Evolutionary conservation across 345 rosid genomes (phyloP).

Genomic region (Streptanthus diversifolius): DNA sequence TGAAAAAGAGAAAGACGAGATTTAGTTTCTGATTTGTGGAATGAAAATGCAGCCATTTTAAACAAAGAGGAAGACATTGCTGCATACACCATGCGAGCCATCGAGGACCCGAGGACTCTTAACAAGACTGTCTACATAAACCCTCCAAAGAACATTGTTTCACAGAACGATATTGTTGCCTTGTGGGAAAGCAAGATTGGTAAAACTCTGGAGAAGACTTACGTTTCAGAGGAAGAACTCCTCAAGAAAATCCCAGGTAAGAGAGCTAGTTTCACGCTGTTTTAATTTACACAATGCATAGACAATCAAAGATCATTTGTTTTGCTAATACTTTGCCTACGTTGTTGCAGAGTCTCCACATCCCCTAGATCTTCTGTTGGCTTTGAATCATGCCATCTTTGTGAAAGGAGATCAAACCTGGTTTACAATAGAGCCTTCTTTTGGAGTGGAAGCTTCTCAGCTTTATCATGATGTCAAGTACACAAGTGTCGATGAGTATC

Average conservation of each 20-base stretch:
- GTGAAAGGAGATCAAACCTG: conserved; percentile 26
- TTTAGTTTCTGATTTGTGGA: conserved; percentile 4
- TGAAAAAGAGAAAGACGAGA: not conserved
- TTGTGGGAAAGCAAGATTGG: conserved; percentile 76
- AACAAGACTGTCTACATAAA: conserved; percentile 50
- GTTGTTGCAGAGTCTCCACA: conserved; percentile 21
- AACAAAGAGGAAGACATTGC: conserved; percentile 58
- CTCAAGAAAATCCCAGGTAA: conserved; percentile 34
- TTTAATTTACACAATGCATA: not conserved
- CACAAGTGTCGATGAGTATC: conserved; percentile 46
- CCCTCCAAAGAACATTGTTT: conserved; percentile 50
- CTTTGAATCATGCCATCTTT: conserved; percentile 29
- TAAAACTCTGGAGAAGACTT: conserved; percentile 47
- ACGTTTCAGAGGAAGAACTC: conserved; percentile 52
- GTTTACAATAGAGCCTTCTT: conserved; percentile 25
- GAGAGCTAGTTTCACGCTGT: not conserved
- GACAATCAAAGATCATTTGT: not conserved
- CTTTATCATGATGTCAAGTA: conserved; percentile 41
- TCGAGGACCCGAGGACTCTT: conserved; percentile 58
- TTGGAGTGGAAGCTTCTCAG: conserved; percentile 34
- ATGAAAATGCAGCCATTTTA: conserved; percentile 23
- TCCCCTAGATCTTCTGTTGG: conserved; percentile 22
- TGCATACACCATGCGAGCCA: conserved; percentile 47
- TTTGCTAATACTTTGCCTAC: conserved; percentile 1
- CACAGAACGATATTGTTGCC: conserved; percentile 52